Evolutionary conservation across 2,329 filamentous ascomycete genomes (phyloP).

Genomic region (Colletotrichum spaethianum): DNA sequence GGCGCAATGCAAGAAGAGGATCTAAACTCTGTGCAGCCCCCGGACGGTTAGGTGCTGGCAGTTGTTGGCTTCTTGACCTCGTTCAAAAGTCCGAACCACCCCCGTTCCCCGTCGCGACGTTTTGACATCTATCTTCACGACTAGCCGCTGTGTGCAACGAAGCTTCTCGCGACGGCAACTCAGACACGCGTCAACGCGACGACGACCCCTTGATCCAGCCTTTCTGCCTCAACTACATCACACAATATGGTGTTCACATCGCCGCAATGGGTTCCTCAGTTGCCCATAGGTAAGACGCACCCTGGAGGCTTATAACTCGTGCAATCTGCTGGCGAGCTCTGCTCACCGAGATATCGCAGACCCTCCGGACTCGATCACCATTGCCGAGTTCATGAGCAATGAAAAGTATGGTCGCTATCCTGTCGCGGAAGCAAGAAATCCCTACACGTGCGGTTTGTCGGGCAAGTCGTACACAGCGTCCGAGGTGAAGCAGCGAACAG

Average conservation of each 20-base stretch:
- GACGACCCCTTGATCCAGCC: too few species aligned
- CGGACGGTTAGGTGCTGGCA: slow-evolving; percentile 20
- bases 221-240: neutral
- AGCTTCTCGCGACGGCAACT: neutral
- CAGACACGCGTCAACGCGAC: neutral
- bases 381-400: slow-evolving; percentile 83
- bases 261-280: slow-evolving; percentile 72
- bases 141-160: slow-evolving; percentile 2
- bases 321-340: slow-evolving; percentile 9
- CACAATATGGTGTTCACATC: slow-evolving; percentile 69
- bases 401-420: slow-evolving; percentile 79
- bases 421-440: slow-evolving; percentile 73
- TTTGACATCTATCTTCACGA: slow-evolving; percentile 9
- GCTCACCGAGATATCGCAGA: slow-evolving; percentile 52
- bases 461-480: slow-evolving; percentile 75
- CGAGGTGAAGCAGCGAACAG: slow-evolving; percentile 76
- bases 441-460: slow-evolving; percentile 83
- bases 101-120: neutral
- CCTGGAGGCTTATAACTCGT: neutral
- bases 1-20: slow-evolving; percentile 28
- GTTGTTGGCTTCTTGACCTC: slow-evolving; percentile 18
- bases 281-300: slow-evolving; percentile 65
- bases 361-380: slow-evolving; percentile 80
- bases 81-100: slow-evolving; percentile 31
- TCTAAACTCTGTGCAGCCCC: slow-evolving; percentile 30